phyloP scores from a whole-genome alignment of 257 asterid genomes.

The Cynanchum wilfordii region DNA sequence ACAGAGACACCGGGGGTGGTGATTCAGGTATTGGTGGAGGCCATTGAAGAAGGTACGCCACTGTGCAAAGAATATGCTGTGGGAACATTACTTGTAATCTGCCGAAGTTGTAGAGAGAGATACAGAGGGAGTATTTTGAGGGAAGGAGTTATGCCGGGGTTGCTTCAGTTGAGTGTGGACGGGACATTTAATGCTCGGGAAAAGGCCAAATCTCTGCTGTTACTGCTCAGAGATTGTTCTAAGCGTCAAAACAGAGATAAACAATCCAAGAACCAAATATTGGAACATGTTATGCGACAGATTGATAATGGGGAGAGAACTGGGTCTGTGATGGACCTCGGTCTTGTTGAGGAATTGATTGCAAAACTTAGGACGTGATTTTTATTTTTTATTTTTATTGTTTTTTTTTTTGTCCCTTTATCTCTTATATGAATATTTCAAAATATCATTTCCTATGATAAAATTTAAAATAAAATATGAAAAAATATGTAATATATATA shows the following conservation, averaged over 20 bases:
- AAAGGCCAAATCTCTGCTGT: conserved; percentile 60
- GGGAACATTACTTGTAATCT: conserved; percentile 46
- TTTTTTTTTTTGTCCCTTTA: no score
- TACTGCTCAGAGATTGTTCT: conserved; percentile 60
- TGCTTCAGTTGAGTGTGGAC: conserved; percentile 67
- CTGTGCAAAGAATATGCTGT: conserved; percentile 61
- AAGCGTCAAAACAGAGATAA: conserved; percentile 27
- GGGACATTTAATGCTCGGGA: conserved; percentile 60
- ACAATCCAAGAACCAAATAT: conserved; percentile 35
- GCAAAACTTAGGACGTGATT: conserved; percentile 71
- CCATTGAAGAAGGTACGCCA: conserved; percentile 67
- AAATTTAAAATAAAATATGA: no score
- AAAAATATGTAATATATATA: no score
- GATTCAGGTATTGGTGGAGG: conserved; percentile 58
- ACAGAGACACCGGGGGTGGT: conserved; percentile 32
- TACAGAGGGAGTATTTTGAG: conserved; percentile 62
- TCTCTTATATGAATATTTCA: no score
- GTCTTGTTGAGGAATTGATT: conserved; percentile 71
- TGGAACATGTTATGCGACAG: conserved; percentile 65
- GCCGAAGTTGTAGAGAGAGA: conserved; percentile 53
- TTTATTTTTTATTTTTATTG: neutral
- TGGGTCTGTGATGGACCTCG: conserved; percentile 42
- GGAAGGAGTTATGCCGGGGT: conserved; percentile 79
- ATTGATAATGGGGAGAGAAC: conserved; percentile 60
- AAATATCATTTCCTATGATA: no score